Evolutionary conservation across 2,329 filamentous ascomycete genomes (phyloP), one percentile per base, ranked within the genome.

Genomic region (Microsporum audouinii): DNA sequence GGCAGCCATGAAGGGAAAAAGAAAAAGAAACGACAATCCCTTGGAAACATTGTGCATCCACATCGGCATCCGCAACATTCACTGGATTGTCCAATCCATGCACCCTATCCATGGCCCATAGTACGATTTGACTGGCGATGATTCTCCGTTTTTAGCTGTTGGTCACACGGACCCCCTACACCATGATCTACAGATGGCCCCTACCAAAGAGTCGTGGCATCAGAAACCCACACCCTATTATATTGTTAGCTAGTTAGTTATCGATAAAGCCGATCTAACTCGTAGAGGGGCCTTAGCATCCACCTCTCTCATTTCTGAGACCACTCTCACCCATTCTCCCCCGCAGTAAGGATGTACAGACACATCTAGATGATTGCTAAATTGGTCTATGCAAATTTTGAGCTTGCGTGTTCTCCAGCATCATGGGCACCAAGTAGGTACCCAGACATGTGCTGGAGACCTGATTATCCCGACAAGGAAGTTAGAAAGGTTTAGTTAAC

Each of bases 121-220:
- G 43, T 29, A 47, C 23, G 43, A 47, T 47, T 31, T 33, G 8
- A 6, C 49, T 53, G 47, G 47, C 27, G 47, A 33, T 53, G 27
- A 34, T 53, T 53, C 49, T 53, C 49, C 31, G n/a, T 33, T 53
- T 53, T 34, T 29, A 53, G 49, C 49, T 53, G 49, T 53, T 34
- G 49, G 49, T 53, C 49, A 53, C 49, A 53, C 49, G 31, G 49
- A 53, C 49, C 49, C 49, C 49, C 49, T 53, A 6, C 49, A 53
- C 49, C 31, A 53, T 53, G 49, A 53, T 53, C 49, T 53, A 53
- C 49, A 34, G 49, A 34, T 53, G 49, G 49, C 27, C 49, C 31
- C 49, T 34, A 23, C 49, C 31, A 43, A 43, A 43, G 39, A 53
- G 27, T 53, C 49, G 49, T 53, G 49, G 49, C 49, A 53, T 53